Base-by-base conservation (phyloP, 164 flowering plant species). In the Paratinospora sagittata region DNA sequence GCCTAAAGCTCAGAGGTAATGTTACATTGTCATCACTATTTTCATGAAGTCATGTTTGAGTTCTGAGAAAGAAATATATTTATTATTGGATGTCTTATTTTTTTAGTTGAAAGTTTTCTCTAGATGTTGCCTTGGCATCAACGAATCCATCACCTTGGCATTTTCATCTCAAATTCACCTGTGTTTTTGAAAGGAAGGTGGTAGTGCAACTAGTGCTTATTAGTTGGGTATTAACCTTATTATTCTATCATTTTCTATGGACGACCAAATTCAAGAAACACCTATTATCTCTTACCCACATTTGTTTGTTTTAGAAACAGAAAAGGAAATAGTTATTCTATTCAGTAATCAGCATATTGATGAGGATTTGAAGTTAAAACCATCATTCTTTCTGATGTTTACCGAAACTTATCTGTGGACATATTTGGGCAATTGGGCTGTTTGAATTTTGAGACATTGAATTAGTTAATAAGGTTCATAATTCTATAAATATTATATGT, bases 1-100 rank as follows among this genome's bases (percentile, higher is more conserved):
- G 60, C 33, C 43, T 7, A 63, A 67, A 27, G 68, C 26, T 66
- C 55, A 26, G 62, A 75, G 68, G 78, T 75, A 34, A 12, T 41
- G n/a, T 64, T 60, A 39, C n/a, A 36, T 65, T 41, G 26, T 65
- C 33, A 26, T 60, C 0, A n/a, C 65, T 10, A 33, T 47, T 63
- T 47, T 68, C 43, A 64, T 72, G 63, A 7, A 55, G 36, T 9
- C 37, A 34, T 55, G 34, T 26, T 21, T 8, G 27, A 26, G 8
- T 58, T 60, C 37, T 41, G 41, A 30, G 30, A 17, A 30, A 4
- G 4, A 1, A 30, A 30, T 30, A 30, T 30, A 12, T 30, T 9
- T 9, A 27, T 47, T 45, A 9, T 64, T 64, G 36, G 33, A 13
- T 64, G 43, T 11, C 30, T 27, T 26, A 63, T 63, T 14, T 26